Evolutionary conservation across 2,329 filamentous ascomycete genomes (phyloP), one percentile per base, ranked within the genome.

Genomic region (Apiospora hydei): DNA sequence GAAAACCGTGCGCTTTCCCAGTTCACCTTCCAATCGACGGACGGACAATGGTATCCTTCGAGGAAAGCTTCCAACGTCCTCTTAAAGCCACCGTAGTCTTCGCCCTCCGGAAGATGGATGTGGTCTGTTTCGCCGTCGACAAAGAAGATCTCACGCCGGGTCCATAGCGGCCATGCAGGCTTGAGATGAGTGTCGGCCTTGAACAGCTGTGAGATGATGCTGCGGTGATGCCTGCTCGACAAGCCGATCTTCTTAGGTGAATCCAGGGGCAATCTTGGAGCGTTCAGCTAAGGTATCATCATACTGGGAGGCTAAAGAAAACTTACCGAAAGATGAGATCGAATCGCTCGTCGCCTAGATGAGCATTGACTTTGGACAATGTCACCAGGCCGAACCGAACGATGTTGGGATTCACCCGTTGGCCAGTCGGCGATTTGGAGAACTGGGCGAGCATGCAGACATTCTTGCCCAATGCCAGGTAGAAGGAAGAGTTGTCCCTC

Each of bases 131-230:
- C 83, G 10, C 87, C 87, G 57, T 84, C 83, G 69, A 90, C 83
- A 69, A 85, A 84, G 74, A 90, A 89, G 4, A 89, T 84, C 74
- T 85, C 82, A 53, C 82, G 81, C 47, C 85, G 84, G 74, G 89
- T 88, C 79, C 88, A 85, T 49, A 87, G 85, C 13, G 88, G 88
- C 88, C 88, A 90, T 72, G 86, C 87, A 0, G 88, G 88, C 76
- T 89, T 89, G 64, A 90, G 79, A 71, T 85, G 87, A 49, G 87
- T 85, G 76, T 90, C 88, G 41, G 85, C 84, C 71, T 85, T 88
- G 71, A 87, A 87, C 44, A 90, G 81, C 1, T 84, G 87, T 69
- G 86, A 85, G 66, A 89, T 86, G 66, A 90, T 87, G 51, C 84
- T 85, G 43, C 87, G 84, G 76, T 88, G 88, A 76, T 87, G 84